phyloP scores from a whole-genome alignment of 345 rosid genomes.

The Gossypium ekmanianum region DNA sequence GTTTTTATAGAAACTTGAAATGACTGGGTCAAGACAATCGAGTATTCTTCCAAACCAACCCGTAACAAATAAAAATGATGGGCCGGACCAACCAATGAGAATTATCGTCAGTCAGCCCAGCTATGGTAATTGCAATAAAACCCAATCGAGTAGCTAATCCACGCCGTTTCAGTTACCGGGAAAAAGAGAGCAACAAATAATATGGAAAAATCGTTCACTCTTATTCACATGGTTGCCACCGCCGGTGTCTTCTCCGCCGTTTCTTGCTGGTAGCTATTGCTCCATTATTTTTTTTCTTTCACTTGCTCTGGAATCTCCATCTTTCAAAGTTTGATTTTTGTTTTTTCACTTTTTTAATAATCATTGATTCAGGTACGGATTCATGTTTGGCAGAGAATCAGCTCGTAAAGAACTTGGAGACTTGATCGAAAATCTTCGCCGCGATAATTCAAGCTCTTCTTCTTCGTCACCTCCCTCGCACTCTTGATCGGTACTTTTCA shows the following conservation, averaged over 20 bases:
- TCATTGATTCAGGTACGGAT: conserved; percentile 66
- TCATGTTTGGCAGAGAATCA: conserved; percentile 91
- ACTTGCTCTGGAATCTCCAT: not conserved
- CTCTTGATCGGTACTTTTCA: conserved; percentile 32
- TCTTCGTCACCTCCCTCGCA: conserved; percentile 30
- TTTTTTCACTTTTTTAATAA: not conserved
- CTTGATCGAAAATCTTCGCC: conserved; percentile 72
- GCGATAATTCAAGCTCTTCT: conserved; percentile 33
- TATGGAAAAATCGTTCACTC: conserved; percentile 63
- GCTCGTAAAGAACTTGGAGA: conserved; percentile 82
- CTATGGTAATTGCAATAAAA: not conserved
- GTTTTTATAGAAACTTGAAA: not conserved
- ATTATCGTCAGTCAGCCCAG: not conserved
- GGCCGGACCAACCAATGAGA: not conserved
- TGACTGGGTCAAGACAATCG: not conserved
- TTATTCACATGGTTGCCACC: conserved; percentile 69
- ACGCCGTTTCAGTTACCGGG: not conserved
- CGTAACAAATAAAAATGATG: not conserved
- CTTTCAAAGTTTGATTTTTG: not conserved
- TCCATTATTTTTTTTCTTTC: not conserved
- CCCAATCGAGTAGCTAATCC: not conserved
- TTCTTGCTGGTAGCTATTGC: conserved; percentile 50
- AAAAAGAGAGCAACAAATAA: not conserved
- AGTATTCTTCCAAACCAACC: not conserved
- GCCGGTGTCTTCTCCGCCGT: conserved; percentile 85